A percentile compares a stretch with the other conserved stretches of the same genome.
phyloP scores from a whole-genome alignment of 192 early-diverging fungal genomes.

The Linnemannia hyalina region DNA sequence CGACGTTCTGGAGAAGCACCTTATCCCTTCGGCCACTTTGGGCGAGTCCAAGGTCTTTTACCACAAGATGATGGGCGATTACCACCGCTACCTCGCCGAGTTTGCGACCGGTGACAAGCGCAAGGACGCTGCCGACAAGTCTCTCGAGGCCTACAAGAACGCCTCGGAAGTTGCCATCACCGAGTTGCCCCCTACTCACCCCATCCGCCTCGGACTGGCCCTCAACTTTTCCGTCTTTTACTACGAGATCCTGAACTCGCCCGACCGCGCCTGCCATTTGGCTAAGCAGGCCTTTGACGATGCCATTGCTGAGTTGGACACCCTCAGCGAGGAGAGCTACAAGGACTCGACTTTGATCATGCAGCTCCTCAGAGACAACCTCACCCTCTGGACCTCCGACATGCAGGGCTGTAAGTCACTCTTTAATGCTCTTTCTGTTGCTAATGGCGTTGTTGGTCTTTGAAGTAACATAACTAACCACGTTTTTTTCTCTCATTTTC shows the following conservation, averaged over 20 bases:
- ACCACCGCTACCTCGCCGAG: slow-evolving; percentile 98
- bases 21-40: slow-evolving; percentile 89
- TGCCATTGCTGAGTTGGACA: slow-evolving; percentile 98
- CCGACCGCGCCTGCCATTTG: slow-evolving; percentile 95
- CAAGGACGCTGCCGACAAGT: slow-evolving; percentile 82
- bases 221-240: slow-evolving; percentile 99
- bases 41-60: slow-evolving; percentile 99
- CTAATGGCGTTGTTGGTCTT: neutral
- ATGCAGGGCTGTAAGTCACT: slow-evolving; percentile 80
- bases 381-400: slow-evolving; percentile 98
- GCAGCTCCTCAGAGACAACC: slow-evolving; percentile 97
- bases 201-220: slow-evolving; percentile 93
- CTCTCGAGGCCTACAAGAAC: slow-evolving; percentile 94
- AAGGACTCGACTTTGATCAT: slow-evolving; percentile 99
- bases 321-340: slow-evolving; percentile 97
- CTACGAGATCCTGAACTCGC: slow-evolving; percentile 98
- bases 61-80: slow-evolving; percentile 99
- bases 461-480: neutral
- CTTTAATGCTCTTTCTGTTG: neutral
- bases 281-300: slow-evolving; percentile 95
- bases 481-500: neutral
- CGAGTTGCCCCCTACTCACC: slow-evolving; percentile 95
- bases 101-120: slow-evolving; percentile 90
- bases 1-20: slow-evolving; percentile 85
- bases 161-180: slow-evolving; percentile 95